These are phyloP conservation scores for Kwoniella sp. DNA, from an alignment of 768 basidiomycete genomes.

Conservation along the genomic window DNA sequence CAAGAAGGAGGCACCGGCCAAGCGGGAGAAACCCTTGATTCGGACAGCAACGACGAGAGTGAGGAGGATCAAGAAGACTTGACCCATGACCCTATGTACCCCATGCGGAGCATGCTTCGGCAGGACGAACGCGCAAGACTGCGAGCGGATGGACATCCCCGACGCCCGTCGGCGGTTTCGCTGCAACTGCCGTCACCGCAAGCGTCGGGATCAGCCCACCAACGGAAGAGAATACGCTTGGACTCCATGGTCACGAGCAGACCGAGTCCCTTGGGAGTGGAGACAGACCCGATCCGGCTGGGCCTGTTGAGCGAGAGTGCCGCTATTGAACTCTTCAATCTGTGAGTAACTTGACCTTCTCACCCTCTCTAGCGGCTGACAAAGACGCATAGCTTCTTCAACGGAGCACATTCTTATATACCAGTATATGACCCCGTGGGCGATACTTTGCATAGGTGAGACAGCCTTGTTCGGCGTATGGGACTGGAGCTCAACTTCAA, in stretches of 20 bases:
- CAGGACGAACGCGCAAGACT: background rate
- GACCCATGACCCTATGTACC: background rate
- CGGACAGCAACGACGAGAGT: background rate
- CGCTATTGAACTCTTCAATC: constrained; percentile 35
- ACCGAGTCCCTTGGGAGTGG: background rate
- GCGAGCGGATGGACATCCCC: background rate
- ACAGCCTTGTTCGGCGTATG: too few relatives aligned
- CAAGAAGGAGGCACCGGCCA: background rate
- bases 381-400: constrained; percentile 34
- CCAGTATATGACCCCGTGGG: constrained; percentile 41
- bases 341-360: constrained; percentile 25
- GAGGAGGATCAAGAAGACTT: background rate
- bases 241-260: background rate
- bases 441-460: constrained; percentile 44
- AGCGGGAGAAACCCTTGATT: background rate
- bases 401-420: constrained; percentile 37
- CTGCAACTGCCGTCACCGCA: background rate
- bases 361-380: background rate
- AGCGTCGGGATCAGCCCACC: constrained; percentile 2
- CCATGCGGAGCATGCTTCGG: background rate
- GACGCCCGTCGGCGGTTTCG: background rate
- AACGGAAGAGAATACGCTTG: background rate
- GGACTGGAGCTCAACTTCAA: background rate
- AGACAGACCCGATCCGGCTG: constrained; percentile 31
- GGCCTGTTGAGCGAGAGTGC: constrained; percentile 29